These are phyloP conservation scores for Cenchrus americanus DNA, from an alignment of 176 grass and related monocot species.

Conservation along the genomic window DNA sequence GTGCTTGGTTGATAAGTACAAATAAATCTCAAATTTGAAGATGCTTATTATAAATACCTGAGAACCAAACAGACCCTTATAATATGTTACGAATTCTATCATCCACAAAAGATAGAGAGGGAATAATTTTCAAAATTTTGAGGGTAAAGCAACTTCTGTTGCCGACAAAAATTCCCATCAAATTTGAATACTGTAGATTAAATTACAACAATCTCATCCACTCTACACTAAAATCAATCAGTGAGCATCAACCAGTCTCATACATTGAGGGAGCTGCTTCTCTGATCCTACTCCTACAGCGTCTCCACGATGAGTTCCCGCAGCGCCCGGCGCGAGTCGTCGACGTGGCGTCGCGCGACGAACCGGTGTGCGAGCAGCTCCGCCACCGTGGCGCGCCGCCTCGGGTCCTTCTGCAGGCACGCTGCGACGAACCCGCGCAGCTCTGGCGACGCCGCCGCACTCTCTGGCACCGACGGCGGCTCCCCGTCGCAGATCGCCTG, in stretches of 20 bases:
- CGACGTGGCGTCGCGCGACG: slow-evolving; percentile 1
- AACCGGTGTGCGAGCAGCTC: slow-evolving; percentile 58
- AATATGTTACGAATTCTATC: too few species aligned
- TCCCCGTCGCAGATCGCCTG: slow-evolving; percentile 50
- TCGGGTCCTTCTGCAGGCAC: slow-evolving; percentile 55
- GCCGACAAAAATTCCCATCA: too few species aligned
- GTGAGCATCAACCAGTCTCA: background rate
- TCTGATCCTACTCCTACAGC: slow-evolving; percentile 3
- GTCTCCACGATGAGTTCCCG: slow-evolving; percentile 37
- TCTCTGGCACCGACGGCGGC: slow-evolving; percentile 3
- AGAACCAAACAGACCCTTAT: too few species aligned
- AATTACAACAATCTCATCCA: too few species aligned
- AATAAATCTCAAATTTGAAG: too few species aligned
- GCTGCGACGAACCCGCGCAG: slow-evolving; percentile 43
- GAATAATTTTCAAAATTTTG: too few species aligned
- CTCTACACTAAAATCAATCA: too few species aligned
- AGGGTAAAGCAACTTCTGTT: too few species aligned
- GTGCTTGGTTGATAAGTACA: too few species aligned
- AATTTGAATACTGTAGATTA: too few species aligned
- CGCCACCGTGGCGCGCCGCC: slow-evolving; percentile 40
- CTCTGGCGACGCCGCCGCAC: slow-evolving; percentile 25
- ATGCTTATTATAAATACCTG: too few species aligned
- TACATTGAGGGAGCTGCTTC: background rate
- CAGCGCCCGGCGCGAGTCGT: slow-evolving; percentile 27
- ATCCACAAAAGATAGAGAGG: too few species aligned